Evolutionary conservation across 1,284 basidiomycete genomes (phyloP), one percentile per base, ranked within the genome.

Genomic region (Trichosporon faecale): DNA sequence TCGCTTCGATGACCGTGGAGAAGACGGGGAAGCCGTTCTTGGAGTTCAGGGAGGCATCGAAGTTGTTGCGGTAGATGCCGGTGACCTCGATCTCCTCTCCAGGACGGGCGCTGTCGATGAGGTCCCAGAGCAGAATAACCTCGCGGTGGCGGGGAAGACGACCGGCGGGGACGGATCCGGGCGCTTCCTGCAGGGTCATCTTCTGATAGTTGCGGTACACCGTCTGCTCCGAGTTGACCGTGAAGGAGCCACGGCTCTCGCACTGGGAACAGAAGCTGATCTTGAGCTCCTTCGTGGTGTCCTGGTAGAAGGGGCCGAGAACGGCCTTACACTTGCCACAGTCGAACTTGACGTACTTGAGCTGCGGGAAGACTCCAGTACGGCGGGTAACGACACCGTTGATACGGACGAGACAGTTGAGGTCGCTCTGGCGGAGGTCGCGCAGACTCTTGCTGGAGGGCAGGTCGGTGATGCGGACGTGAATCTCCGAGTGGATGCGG

Each of bases 11-110:
- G 69, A 99, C 89, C 6, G 96, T 99, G 3, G 95, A 95, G 85
- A 99, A 99, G 52, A 99, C 97, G 0, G 96, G 96, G 86, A 99
- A 99, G 27, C 96, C 97, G 77, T 99, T 98, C 86, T 98, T 99
- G 63, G 94, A 91, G 84, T 99, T 99, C 76, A 99, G 88, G 1
- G 95, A 92, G 4, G 95, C 95, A 80, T 99, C 96, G 77, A 98
- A 99, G 84, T 99, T 99, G 86, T 99, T 99, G 75, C 95, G 89
- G 83, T 99, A 99, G 76, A 98, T 90, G 70, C 96, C 96, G 6
- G 96, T 99, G 23, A 97, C 90, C 87, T 98, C 95, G 73, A 99
- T 90, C 87, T 99, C 97, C 82, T 99, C 97, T 72, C 96, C 96
- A 11, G 96, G 96, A 82, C 98, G 98, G 21, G 96, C 97, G 66